phyloP scores from a whole-genome alignment of 2,329 filamentous ascomycete species.

The Parasarocladium wereldwijsianum region DNA sequence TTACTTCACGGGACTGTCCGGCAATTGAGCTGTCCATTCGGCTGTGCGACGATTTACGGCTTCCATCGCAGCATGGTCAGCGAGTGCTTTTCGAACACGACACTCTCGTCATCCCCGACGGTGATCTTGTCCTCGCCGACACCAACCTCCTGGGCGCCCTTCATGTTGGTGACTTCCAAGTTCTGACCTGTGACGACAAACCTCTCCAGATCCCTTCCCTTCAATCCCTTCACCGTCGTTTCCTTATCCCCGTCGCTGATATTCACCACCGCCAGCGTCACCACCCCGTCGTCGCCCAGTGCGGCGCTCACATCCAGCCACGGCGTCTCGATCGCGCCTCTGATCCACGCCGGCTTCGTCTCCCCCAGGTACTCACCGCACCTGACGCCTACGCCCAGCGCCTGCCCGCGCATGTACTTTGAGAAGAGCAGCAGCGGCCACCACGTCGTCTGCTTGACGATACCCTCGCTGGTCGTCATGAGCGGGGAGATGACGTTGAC shows the following conservation, averaged over 20 bases:
- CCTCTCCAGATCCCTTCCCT: constrained; percentile 36
- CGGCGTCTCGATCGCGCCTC: constrained; percentile 50
- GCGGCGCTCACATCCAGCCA: constrained; percentile 55
- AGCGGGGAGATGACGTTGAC: constrained; percentile 68
- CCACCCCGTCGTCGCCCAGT: constrained; percentile 38
- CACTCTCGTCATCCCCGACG: constrained; percentile 52
- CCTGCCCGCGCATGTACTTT: constrained; percentile 53
- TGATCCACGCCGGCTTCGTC: constrained; percentile 50
- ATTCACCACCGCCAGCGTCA: constrained; percentile 61
- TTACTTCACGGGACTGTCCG: too few species aligned
- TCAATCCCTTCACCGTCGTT: constrained; percentile 42
- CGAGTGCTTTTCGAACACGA: constrained; percentile 55
- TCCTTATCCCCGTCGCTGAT: constrained; percentile 46
- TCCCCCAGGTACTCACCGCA: constrained; percentile 50
- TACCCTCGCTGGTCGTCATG: constrained; percentile 51
- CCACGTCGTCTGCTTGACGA: constrained; percentile 61
- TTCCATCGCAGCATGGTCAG: constrained; percentile 54
- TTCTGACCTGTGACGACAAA: constrained; percentile 30
- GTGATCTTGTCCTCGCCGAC: constrained; percentile 20
- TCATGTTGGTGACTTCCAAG: constrained; percentile 48
- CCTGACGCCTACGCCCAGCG: constrained; percentile 50
- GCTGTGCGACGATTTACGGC: too few species aligned
- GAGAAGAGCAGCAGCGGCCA: constrained; percentile 57
- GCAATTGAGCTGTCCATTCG: too few species aligned
- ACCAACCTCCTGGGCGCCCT: constrained; percentile 44